Evolutionary conservation across 1,284 basidiomycete species (phyloP).

Genomic region (Pulveroboletus sp.): DNA sequence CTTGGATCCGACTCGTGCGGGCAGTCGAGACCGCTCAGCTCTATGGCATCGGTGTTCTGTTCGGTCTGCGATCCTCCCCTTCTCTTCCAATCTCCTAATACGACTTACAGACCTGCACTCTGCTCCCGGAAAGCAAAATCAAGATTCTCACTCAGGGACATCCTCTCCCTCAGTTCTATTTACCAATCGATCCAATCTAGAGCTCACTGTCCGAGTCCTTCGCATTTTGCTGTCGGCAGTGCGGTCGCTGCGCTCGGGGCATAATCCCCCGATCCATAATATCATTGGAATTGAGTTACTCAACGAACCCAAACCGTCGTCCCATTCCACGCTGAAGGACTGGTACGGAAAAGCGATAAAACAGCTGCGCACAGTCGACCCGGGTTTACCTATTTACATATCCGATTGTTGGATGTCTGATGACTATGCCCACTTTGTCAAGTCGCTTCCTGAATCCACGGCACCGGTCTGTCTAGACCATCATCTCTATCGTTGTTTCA

Average conservation of each 20-base stretch:
- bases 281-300: constrained; percentile 82
- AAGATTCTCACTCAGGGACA: constrained; percentile 65
- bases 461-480: constrained; percentile 74
- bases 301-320: constrained; percentile 74
- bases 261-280: constrained; percentile 50
- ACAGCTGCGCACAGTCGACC: constrained; percentile 55
- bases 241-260: constrained; percentile 34
- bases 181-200: constrained; percentile 52
- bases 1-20: constrained; percentile 69
- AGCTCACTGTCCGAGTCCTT: constrained; percentile 56
- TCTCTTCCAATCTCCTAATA: constrained; percentile 3
- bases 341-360: constrained; percentile 70
- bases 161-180: constrained; percentile 52
- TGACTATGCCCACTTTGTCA: constrained; percentile 62
- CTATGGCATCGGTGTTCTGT: constrained; percentile 75
- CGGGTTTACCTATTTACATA: constrained; percentile 68
- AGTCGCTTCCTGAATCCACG: constrained; percentile 36
- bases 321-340: constrained; percentile 49
- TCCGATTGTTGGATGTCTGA: constrained; percentile 80
- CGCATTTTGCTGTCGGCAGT: constrained; percentile 50
- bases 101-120: constrained; percentile 61
- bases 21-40: constrained; percentile 65
- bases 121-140: constrained; percentile 77
- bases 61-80: constrained; percentile 50
- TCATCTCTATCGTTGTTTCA: constrained; percentile 87